Conservation (phyloP, 2,329 filamentous ascomycete genomes). For the Dothiorella sarmentorum region DNA sequence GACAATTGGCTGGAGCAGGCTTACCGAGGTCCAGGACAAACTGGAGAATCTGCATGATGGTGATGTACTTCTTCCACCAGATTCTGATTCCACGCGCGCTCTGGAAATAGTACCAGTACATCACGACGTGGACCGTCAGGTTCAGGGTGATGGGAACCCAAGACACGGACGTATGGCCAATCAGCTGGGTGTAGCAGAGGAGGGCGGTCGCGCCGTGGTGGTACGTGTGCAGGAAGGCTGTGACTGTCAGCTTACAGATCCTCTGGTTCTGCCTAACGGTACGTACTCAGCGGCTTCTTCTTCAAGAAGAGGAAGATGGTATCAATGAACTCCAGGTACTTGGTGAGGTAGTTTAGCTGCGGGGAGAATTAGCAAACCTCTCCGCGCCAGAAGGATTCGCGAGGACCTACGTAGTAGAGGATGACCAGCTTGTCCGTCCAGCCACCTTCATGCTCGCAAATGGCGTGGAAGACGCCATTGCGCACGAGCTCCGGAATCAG, state of each 20-base stretch:
- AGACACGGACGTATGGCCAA: constrained; percentile 87
- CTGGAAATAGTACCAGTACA: constrained; percentile 99
- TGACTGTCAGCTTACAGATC: constrained; percentile 25
- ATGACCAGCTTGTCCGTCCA: constrained; percentile 93
- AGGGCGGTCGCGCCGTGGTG: constrained; percentile 96
- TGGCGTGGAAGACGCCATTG: constrained; percentile 81
- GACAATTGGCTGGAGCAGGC: constrained; percentile 28
- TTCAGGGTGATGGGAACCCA: constrained; percentile 95
- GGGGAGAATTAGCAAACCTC: constrained; percentile 36
- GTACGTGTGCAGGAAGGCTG: constrained; percentile 94
- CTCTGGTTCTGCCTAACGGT: not conserved
- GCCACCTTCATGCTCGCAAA: constrained; percentile 77
- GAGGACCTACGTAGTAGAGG: constrained; percentile 85
- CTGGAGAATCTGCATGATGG: constrained; percentile 92
- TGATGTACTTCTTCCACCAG: constrained; percentile 99
- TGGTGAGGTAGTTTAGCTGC: constrained; percentile 96
- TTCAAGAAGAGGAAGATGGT: constrained; percentile 97
- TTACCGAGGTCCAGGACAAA: constrained; percentile 94
- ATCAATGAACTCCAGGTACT: constrained; percentile 93
- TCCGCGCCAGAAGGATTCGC: not conserved
- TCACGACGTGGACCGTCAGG: constrained; percentile 90
- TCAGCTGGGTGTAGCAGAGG: constrained; percentile 95
- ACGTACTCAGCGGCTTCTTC: constrained; percentile 91
- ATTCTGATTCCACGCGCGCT: constrained; percentile 90
- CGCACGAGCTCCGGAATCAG: constrained; percentile 77